A percentile compares a stretch with the other conserved stretches of the same genome.
These are phyloP conservation scores for Nicotiana otophora DNA, from an alignment of 257 asterid species.

Conservation along the genomic window DNA sequence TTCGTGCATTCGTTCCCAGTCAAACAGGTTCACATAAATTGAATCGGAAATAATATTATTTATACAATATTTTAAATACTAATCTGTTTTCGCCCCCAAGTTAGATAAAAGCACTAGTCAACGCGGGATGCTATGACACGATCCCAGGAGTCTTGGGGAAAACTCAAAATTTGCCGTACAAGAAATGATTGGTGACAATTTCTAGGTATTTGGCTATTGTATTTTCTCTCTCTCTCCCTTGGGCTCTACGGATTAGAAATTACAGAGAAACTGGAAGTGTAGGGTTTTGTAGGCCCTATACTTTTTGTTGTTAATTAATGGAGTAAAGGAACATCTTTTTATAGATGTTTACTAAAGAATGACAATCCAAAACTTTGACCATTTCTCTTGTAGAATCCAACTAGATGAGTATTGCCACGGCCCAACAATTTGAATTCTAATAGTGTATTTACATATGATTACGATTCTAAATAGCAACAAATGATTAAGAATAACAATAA, in stretches of 20 bases:
- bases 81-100: neutral
- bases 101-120: neutral
- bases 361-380: neutral
- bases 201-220: neutral
- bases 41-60: too few relatives aligned
- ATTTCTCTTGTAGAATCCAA: neutral
- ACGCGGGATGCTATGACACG: neutral
- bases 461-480: too few relatives aligned
- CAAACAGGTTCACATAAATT: too few relatives aligned
- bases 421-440: too few relatives aligned
- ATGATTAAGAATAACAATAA: too few relatives aligned
- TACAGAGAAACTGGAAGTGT: neutral
- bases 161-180: neutral
- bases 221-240: neutral
- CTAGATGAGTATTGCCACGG: too few relatives aligned
- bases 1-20: too few relatives aligned
- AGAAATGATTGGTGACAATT: neutral
- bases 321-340: neutral
- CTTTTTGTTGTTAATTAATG: neutral
- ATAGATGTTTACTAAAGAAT: neutral
- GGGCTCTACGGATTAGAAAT: neutral
- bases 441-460: too few relatives aligned
- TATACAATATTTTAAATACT: too few relatives aligned
- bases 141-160: neutral
- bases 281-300: neutral